Evolutionary conservation across 139 green algal species (phyloP).

Genomic region (Chlamydomonas schloesseri): DNA sequence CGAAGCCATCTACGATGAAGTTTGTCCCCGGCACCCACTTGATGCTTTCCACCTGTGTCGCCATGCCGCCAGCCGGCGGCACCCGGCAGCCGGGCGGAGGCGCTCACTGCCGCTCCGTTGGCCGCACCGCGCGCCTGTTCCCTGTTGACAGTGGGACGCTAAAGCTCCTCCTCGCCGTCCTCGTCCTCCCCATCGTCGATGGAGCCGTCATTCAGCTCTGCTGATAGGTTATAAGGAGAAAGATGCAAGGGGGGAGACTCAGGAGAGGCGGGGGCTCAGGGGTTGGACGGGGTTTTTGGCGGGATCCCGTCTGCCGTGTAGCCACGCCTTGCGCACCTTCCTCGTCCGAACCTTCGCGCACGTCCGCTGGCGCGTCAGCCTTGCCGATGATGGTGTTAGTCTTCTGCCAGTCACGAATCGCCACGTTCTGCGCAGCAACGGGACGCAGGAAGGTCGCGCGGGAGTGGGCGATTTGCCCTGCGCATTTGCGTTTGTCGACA

Average conservation of each 20-base stretch:
- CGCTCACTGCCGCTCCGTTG: too few species aligned
- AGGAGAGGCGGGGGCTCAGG: too few species aligned
- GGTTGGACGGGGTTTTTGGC: too few species aligned
- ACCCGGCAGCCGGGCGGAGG: too few species aligned
- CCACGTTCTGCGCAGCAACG: background rate
- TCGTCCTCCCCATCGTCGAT: constrained; percentile 16
- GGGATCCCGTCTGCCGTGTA: too few species aligned
- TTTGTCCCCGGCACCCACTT: constrained; percentile 77
- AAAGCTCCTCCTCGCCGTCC: constrained; percentile 27
- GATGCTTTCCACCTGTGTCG: constrained; percentile 74
- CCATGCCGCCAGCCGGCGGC: constrained; percentile 57
- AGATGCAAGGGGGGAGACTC: too few species aligned
- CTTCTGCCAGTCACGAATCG: constrained; percentile 21
- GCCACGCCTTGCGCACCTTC: constrained; percentile 4
- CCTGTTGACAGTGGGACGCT: background rate
- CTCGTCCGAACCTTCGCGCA: background rate
- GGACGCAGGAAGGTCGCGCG: background rate
- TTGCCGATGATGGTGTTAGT: constrained; percentile 13
- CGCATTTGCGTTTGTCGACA: background rate
- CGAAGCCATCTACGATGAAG: constrained; percentile 76
- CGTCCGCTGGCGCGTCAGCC: background rate
- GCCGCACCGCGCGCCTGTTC: too few species aligned
- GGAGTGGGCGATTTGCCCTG: too few species aligned
- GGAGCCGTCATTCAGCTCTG: constrained; percentile 15
- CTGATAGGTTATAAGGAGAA: background rate